These are phyloP conservation scores for Camellia sinensis DNA, from an alignment of 148 eudicot genomes.

Conservation along the genomic window DNA sequence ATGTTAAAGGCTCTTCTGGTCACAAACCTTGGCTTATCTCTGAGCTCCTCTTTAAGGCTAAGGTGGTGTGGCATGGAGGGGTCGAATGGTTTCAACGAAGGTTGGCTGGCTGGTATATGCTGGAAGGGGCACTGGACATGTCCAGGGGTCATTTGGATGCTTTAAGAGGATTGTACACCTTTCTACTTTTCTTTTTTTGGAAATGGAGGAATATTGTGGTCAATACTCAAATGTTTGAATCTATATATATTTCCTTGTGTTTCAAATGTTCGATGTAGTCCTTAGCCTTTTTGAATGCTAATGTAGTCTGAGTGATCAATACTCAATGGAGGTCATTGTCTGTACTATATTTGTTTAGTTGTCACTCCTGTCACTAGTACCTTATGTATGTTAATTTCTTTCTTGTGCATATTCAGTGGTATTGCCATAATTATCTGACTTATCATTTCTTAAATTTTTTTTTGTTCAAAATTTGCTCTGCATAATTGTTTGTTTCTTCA, in stretches of 20 bases:
- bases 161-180: too few relatives aligned
- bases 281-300: background rate
- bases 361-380: background rate
- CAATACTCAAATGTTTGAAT: background rate
- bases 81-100: too few relatives aligned
- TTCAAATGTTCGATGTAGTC: background rate
- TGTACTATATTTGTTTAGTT: background rate
- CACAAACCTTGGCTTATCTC: too few relatives aligned
- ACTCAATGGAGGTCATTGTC: background rate
- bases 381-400: background rate
- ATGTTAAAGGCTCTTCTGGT: too few relatives aligned
- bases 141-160: too few relatives aligned
- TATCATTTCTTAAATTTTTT: background rate
- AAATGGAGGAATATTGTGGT: background rate
- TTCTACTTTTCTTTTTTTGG: background rate
- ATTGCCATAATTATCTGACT: background rate
- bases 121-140: too few relatives aligned
- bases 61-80: too few relatives aligned
- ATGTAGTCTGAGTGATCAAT: background rate
- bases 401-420: background rate
- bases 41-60: too few relatives aligned
- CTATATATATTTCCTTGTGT: background rate
- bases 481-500: slow-evolving; percentile 22
- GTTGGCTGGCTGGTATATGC: too few relatives aligned
- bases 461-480: background rate